Base-by-base conservation (phyloP, 495 filamentous ascomycete species). In the Penicillium simplicissimum region DNA sequence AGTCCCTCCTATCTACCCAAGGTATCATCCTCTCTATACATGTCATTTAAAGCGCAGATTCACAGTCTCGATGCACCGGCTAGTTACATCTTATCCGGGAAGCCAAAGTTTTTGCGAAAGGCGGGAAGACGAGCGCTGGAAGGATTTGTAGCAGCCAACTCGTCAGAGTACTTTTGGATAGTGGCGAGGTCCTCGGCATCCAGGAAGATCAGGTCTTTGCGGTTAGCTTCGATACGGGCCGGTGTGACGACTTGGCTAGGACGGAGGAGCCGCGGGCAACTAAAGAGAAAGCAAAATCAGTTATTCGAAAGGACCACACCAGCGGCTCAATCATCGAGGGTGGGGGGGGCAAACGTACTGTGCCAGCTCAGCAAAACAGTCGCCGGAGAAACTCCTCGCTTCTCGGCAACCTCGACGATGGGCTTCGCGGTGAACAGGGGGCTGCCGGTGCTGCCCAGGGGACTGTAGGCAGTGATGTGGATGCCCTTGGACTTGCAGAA, bases 191-290 rank as follows among this genome's bases (percentile, higher is more conserved):
- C 90, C 17, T 82, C 78, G 4, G 76, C 78, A 56, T 90, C 88
- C 35, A 93, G 83, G 37, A 87, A 76, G 68, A 91, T 79, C 60
- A 92, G 74, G 54, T 88, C 67, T 19, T 48, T 81, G 70, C 82
- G 74, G 75, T 95, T 95, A 60, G 85, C 83, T 72, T 88, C 85
- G 73, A 93, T 93, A 51, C 90, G 82, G 54, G 84, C 81, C 11
- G 87, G 86, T 5, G 84, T 92, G 9, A 91, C 87, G 0, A 93
- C 76, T 95, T 95, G 67, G 90, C 84, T 28, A 95, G 82, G 14
- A 93, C 90, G 10, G 87, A 90, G 56, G 79, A 84, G 55, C 88
- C 88, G 55, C 89, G 85, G 53, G 86, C 82, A 54, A 91, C 90
- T 91, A 47, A 9, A 59, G 51, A 34, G 40, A 34, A 33, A 47